Conservation (phyloP, 108 stramenopile genomes). For the Discostella stelligeroides region DNA sequence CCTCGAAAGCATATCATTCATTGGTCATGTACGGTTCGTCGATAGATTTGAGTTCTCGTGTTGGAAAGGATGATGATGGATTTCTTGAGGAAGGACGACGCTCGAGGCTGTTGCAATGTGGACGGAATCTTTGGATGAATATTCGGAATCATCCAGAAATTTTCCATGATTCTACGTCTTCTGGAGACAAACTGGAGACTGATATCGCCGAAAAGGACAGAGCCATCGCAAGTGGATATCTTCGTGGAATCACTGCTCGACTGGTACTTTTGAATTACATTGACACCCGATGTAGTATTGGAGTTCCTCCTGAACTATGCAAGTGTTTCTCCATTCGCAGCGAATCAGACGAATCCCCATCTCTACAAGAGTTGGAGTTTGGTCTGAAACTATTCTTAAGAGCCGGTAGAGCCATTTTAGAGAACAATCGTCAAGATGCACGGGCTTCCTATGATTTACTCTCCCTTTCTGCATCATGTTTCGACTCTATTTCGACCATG, state of each 20-base stretch:
- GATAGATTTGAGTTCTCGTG: constrained; percentile 27
- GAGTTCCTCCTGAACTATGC: constrained; percentile 23
- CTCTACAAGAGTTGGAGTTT: constrained; percentile 37
- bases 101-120: constrained; percentile 16
- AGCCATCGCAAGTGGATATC: constrained; percentile 46
- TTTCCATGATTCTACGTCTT: constrained; percentile 29
- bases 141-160: constrained; percentile 41
- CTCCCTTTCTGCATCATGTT: constrained; percentile 37
- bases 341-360: constrained; percentile 1
- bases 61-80: background rate
- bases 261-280: constrained; percentile 47
- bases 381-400: constrained; percentile 40
- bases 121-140: constrained; percentile 50
- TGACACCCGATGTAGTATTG: constrained; percentile 36
- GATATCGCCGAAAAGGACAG: constrained; percentile 21
- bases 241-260: constrained; percentile 37
- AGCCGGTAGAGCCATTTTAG: constrained; percentile 45
- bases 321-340: background rate
- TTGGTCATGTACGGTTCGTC: constrained; percentile 33
- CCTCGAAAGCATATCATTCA: constrained; percentile 25
- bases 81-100: constrained; percentile 18
- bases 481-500: constrained; percentile 31
- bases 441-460: constrained; percentile 32
- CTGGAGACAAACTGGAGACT: background rate
- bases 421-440: constrained; percentile 25